Evolutionary conservation across 805 yeast species (phyloP), one percentile per base, ranked within the genome.

Genomic region (Lipomyces sp.): DNA sequence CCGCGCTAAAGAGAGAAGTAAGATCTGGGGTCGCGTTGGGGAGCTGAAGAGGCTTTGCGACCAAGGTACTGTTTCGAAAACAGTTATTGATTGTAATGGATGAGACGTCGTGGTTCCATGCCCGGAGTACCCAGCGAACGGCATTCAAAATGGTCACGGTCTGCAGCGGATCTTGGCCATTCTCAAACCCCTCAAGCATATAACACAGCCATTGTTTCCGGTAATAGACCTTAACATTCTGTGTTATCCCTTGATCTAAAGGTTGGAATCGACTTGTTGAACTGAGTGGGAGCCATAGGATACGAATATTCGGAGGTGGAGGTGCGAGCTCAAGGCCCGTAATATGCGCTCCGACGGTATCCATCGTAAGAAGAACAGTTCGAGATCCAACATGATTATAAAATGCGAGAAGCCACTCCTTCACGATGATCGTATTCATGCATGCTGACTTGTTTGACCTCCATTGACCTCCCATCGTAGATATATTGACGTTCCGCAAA

Each of bases 71-170:
- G 29, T 48, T 48, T 48, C 5, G 2, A 45, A 48, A 48, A 48
- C 53, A 48, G 13, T 10, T 48, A 24, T n/a, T 48, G 29, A 48
- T 48, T 48, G 30, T 48, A 4, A 2, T 48, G 13, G 53, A 48
- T 48, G 53, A 48, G 53, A n/a, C 30, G n/a, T 48, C 53, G 6
- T 48, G 53, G 53, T 48, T 48, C 53, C 53, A 48, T 48, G 53
- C 30, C n/a, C 53, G 53, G 13, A 48, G 30, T 1, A 48, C 29
- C 30, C 53, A 48, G 29, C 53, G 53, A 48, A 48, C n/a, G 11
- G 53, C 53, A 48, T 48, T 24, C 53, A n/a, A 48, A 24, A 48
- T 48, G 53, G 53, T n/a, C 53, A 48, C 30, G 0, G 30, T 48
- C 53, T 48, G 53, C 11, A 48, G 53, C 13, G 30, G 29, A n/a